Conservation (phyloP, 2,329 filamentous ascomycete genomes). For the Beauveria asiatica region DNA sequence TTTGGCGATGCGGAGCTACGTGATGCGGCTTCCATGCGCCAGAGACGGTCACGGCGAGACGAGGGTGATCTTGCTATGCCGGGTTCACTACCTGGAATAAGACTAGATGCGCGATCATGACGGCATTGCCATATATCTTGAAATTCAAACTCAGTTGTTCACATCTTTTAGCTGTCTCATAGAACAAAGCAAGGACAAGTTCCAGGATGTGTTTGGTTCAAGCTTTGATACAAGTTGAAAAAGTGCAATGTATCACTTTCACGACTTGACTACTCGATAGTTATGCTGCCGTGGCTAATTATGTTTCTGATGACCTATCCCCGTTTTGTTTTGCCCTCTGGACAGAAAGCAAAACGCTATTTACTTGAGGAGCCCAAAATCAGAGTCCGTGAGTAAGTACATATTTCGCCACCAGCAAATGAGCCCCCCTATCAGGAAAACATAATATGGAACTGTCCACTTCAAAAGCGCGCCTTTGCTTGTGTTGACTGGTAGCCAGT, state of each 20-base stretch:
- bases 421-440: slow-evolving; percentile 63
- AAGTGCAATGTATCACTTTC: background rate
- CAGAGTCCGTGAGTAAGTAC: slow-evolving; percentile 59
- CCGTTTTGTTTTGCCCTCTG: too few relatives aligned
- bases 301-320: background rate
- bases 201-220: background rate
- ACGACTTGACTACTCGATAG: background rate
- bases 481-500: slow-evolving; percentile 27
- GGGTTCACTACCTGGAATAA: slow-evolving; percentile 35
- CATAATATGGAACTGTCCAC: slow-evolving; percentile 77
- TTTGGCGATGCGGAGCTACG: slow-evolving; percentile 33
- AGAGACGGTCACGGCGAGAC: slow-evolving; percentile 29
- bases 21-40: slow-evolving; percentile 30
- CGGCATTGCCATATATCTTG: background rate
- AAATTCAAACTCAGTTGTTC: background rate
- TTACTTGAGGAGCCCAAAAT: slow-evolving; percentile 20
- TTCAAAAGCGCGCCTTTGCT: slow-evolving; percentile 17
- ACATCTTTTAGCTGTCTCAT: background rate
- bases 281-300: background rate
- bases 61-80: slow-evolving; percentile 37
- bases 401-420: slow-evolving; percentile 62
- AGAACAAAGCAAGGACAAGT: background rate
- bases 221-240: background rate
- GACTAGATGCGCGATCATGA: slow-evolving; percentile 19
- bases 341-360: background rate